These are phyloP conservation scores for Hemileccinum impolitum DNA, from an alignment of 768 basidiomycete species.

Conservation along the genomic window DNA sequence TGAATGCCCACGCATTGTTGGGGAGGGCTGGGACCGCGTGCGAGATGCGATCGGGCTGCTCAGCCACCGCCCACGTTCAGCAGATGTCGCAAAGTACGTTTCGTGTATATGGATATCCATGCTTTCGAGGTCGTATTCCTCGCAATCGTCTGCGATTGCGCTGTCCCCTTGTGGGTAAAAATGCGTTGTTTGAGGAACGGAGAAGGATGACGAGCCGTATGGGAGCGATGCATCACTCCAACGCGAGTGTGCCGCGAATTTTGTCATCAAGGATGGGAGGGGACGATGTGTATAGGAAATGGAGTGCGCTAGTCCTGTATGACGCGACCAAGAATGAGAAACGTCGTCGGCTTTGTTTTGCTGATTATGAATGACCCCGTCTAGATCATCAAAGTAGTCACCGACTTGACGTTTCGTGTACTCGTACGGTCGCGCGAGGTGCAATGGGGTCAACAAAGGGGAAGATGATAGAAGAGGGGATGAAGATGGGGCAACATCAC, in stretches of 20 bases:
- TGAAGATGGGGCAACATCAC: conserved; percentile 7
- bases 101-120: conserved; percentile 38
- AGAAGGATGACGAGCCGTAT: conserved; percentile 3
- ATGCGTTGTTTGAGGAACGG: not conserved
- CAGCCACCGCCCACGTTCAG: conserved; percentile 58
- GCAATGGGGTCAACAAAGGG: conserved; percentile 15
- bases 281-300: conserved; percentile 1
- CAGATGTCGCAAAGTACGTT: conserved; percentile 53
- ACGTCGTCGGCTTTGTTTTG: not conserved
- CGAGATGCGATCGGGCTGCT: conserved; percentile 43
- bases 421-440: conserved; percentile 5
- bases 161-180: conserved; percentile 13
- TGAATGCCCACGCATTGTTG: conserved; percentile 19
- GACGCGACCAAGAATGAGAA: conserved; percentile 3
- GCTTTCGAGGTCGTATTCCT: conserved; percentile 32
- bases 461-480: conserved; percentile 22
- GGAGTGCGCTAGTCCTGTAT: not conserved
- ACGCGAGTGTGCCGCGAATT: conserved; percentile 7
- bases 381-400: conserved; percentile 1
- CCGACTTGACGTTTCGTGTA: conserved; percentile 3
- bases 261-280: conserved; percentile 20
- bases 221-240: not conserved
- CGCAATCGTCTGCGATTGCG: conserved; percentile 17
- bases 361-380: not conserved
- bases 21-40: conserved; percentile 12